Evolutionary conservation across 2,329 filamentous ascomycete genomes (phyloP), one percentile per base, ranked within the genome.

Genomic region (Colletotrichum sp.): DNA sequence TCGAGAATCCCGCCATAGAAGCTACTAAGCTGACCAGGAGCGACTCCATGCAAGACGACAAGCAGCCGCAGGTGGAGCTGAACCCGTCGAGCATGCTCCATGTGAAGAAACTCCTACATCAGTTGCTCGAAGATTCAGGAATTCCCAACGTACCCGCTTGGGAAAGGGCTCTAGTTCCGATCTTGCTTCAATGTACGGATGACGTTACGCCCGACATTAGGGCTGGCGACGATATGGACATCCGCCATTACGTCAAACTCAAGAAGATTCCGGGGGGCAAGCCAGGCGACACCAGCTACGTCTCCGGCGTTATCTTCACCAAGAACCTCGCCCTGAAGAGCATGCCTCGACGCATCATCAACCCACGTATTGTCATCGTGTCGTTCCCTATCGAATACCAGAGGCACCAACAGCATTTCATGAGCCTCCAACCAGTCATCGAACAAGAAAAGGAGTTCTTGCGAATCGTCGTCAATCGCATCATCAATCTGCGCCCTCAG

Each of bases 301-400:
- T 99, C 18, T 98, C 97, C 12, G 98, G 97, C 1, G 93, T 99
- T 10, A 96, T 99, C 2, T 99, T 99, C 83, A 97, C 96, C 14
- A 99, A 99, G 83, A 99, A 99, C 78, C 87, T 99, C 67, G 97
- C 98, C 0, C 87, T 99, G 68, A 99, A 99, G 83, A 98, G 94
- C 84, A 99, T 99, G 97, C 93, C 95, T 21, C 92, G 97, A 73
- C 95, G 92, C 77, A 97, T 99, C 77, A 85, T 90, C 14, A 93
- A 95, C 71, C 97, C 97, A 4, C 93, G 95, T 36, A 97, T 99
- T 77, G 90, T 98, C 65, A 95, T 99, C 78, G 93, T 99, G 73
- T 96, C 96, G 0, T 99, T 99, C 81, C 93, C 97, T 0, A 95
- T 99, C 74, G 97, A 99, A 83, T 99, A 99, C 83, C 95, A 98